Conservation (phyloP, 495 filamentous ascomycete species). For the Podospora pseudocomata region DNA sequence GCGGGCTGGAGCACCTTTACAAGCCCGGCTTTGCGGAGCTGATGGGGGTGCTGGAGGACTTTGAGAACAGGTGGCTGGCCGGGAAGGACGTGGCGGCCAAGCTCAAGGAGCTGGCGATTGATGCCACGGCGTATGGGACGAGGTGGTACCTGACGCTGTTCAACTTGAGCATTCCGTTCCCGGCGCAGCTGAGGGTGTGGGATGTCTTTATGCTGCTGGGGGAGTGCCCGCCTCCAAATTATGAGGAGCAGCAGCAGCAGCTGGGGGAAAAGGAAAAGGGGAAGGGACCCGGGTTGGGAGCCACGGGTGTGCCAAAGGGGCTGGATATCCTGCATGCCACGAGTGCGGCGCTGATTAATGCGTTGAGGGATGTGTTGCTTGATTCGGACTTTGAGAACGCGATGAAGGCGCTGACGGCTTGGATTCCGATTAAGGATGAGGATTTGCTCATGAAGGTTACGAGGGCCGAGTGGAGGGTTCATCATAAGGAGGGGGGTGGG, state of each 20-base stretch:
- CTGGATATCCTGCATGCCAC: constrained; percentile 90
- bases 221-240: constrained; percentile 45
- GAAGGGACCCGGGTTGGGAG: neutral
- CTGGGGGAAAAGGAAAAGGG: constrained; percentile 4
- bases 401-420: constrained; percentile 96
- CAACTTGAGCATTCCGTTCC: constrained; percentile 94
- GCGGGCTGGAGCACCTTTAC: constrained; percentile 83
- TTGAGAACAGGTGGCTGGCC: constrained; percentile 80
- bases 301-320: constrained; percentile 40
- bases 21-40: constrained; percentile 78
- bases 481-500: constrained; percentile 38
- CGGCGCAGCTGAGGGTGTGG: constrained; percentile 97
- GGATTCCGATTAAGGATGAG: constrained; percentile 92
- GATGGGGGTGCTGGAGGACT: constrained; percentile 83
- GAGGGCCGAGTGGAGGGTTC: constrained; percentile 84
- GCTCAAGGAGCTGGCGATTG: constrained; percentile 75
- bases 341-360: constrained; percentile 86
- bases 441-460: constrained; percentile 92
- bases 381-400: constrained; percentile 95
- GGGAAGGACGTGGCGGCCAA: constrained; percentile 70
- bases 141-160: constrained; percentile 98
- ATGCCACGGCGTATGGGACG: constrained; percentile 88
- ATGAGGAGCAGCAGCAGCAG: neutral
- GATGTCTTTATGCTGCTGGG: constrained; percentile 98
- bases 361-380: constrained; percentile 83